Evolutionary conservation across 2,329 filamentous ascomycete genomes (phyloP), one percentile per base, ranked within the genome.

Genomic region (Rhynchosporium graminicola): DNA sequence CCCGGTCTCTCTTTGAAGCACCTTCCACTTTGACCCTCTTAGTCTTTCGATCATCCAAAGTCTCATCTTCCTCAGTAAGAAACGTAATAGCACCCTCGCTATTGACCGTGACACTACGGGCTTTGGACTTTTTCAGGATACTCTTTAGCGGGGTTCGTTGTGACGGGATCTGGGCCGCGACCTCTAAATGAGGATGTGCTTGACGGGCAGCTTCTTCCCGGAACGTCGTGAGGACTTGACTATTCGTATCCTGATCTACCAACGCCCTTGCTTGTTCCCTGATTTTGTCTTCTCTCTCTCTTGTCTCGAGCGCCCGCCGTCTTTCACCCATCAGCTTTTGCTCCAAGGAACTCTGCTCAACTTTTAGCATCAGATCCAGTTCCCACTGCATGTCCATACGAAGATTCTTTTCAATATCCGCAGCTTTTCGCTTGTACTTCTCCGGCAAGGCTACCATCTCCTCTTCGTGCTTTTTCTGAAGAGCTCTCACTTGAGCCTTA

Each of bases 21-120:
- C 51, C 33, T 20, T 54, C 51, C n/a, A 54, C 33, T 13, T 54
- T 54, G 33, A 54, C 51, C 28, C 51, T 54, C n/a, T 54, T 54
- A 12, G 7, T 54, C 36, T 54, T 38, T 9, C 51, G 33, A 20
- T 54, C 51, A 6, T 54, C 51, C 9, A 38, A n/a, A 42, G n/a
- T 54, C 36, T 28, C 51, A 42, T 54, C 51, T 8, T 54, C 51
- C 51, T 33, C 38, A 54, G 20, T 40, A 9, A 54, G 36, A 28
- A 54, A 3, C 8, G 51, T 42, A 3, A 36, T 26, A 7, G 33
- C 28, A 12, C 51, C 51, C 20, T 54, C 51, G 26, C 13, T 33
- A 13, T 54, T 54, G 51, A 54, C 36, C 4, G 51, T 40, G 40
- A 54, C 26, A 54, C 51, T 36, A 7, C 33, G 33, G 28, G n/a